Base-by-base conservation (phyloP, 1,139 yeast species). In the Kodamaea ohmeri region DNA sequence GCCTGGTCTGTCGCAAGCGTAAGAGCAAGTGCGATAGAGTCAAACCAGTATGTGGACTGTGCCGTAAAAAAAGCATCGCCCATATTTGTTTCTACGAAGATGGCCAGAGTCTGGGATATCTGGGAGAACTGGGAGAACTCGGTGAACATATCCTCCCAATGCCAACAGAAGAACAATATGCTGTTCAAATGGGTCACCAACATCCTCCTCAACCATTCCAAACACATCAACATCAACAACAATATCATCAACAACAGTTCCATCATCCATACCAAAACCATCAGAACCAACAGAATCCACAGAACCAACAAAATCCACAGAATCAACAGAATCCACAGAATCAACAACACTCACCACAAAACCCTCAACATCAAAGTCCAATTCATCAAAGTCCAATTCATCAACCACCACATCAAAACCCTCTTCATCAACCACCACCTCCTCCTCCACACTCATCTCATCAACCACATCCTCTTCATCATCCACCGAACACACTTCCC, bases 51-150 rank as follows among this genome's bases (percentile, higher is more conserved):
- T 84, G 94, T 61, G 78, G 84, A 4, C 75, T 82, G 36, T 84
- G 94, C 63, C 71, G 74, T 37, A 78, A 78, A 60, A 82, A 83
- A 39, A 84, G 87, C 12, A 83, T 83, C 17, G 83, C 84, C 19
- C 89, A 83, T 56, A 61, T 83, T 25, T 84, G 94, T 48, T 78
- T 69, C 45, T 84, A 80, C 53, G 78, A 82, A 51, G 78, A 44
- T 9, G 50, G 46, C 15, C 30, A 35, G 16, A 42, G 41, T n/a
- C 46, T 38, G 11, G 39, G 43, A 14, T 36, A 40, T 17, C 31
- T 30, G 14, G 41, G 42, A 16, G 39, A 41, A 26, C 34, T 34
- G 18, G 41, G 42, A 17, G 39, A 41, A 29, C 25, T 40, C n/a
- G 43, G 42, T 4, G 45, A 40, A 25, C 47, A 42, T 16, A 36